Percentiles rank a stretch among this genome's conserved stretches.
These are phyloP conservation scores for Ascochyta rabiei DNA, from an alignment of 2,329 filamentous ascomycete species.

Conservation along the genomic window DNA sequence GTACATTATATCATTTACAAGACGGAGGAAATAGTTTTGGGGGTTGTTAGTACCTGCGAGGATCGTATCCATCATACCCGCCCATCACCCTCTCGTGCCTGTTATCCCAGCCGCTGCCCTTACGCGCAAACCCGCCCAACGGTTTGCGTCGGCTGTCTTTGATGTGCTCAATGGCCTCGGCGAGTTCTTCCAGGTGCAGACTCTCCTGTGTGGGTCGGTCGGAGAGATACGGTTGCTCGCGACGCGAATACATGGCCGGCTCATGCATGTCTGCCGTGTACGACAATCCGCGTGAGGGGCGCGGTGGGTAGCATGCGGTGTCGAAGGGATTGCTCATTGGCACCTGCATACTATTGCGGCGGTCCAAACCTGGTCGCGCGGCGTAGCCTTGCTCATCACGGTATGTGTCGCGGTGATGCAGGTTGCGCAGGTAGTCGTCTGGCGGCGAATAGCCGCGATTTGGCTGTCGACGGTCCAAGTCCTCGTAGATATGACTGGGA, in stretches of 20 bases:
- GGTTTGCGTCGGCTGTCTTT: constrained; percentile 3
- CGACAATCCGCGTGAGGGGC: constrained; percentile 11
- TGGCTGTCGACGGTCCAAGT: constrained; percentile 4
- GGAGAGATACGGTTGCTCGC: not conserved
- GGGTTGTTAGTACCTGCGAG: not conserved
- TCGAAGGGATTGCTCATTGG: constrained; percentile 16
- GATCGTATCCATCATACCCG: constrained; percentile 4
- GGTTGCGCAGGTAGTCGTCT: constrained; percentile 14
- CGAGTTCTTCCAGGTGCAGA: not conserved
- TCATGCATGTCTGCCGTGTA: constrained; percentile 12
- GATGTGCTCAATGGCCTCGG: constrained; percentile 7
- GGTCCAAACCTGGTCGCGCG: constrained; percentile 9
- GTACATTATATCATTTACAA: not conserved
- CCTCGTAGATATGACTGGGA: constrained; percentile 17
- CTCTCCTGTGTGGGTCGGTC: not conserved
- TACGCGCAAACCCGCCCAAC: not conserved
- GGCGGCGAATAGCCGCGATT: constrained; percentile 4
- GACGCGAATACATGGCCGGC: not conserved
- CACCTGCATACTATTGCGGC: constrained; percentile 19
- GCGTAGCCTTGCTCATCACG: constrained; percentile 8
- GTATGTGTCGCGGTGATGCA: constrained; percentile 13
- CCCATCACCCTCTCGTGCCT: constrained; percentile 2
- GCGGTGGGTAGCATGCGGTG: constrained; percentile 12
- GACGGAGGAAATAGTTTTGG: not conserved
- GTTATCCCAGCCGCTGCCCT: not conserved